phyloP scores from a whole-genome alignment of 257 asterid species.

The Henckelia pumila region DNA sequence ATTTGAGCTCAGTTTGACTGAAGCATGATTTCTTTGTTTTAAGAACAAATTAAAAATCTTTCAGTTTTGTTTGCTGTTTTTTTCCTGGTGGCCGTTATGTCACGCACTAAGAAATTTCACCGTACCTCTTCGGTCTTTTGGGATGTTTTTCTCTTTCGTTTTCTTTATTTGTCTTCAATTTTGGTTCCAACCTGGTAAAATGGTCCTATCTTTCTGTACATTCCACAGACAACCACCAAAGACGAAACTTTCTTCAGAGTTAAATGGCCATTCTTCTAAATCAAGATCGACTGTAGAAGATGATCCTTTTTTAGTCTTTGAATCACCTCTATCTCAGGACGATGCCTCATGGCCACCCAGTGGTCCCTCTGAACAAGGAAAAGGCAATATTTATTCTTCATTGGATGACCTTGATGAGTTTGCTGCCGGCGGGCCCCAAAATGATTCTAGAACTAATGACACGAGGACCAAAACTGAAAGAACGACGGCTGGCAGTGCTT shows the following conservation, averaged over 20 bases:
- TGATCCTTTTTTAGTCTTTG: slow-evolving; percentile 64
- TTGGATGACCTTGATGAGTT: slow-evolving; percentile 61
- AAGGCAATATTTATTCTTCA: slow-evolving; percentile 37
- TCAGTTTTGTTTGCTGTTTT: too few species aligned
- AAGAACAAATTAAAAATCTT: too few species aligned
- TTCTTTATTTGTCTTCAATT: background rate
- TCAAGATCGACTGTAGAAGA: slow-evolving; percentile 39
- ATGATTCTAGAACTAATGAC: slow-evolving; percentile 31
- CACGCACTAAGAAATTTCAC: background rate
- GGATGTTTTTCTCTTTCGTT: background rate
- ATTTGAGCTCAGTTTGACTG: too few species aligned
- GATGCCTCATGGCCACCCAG: slow-evolving; percentile 50
- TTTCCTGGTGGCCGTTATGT: too few species aligned
- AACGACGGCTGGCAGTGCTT: slow-evolving; percentile 28
- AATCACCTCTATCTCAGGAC: slow-evolving; percentile 38
- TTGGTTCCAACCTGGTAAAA: background rate
- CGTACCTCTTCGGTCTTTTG: background rate
- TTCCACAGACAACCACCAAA: slow-evolving; percentile 36
- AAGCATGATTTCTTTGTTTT: too few species aligned
- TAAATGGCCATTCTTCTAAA: slow-evolving; percentile 37
- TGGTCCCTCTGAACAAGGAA: slow-evolving; percentile 37
- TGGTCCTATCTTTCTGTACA: slow-evolving; percentile 1
- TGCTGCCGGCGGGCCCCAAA: slow-evolving; percentile 35
- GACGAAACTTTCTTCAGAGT: slow-evolving; percentile 31
- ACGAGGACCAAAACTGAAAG: slow-evolving; percentile 23